Conservation (phyloP, 805 yeast genomes). For the Zygosaccharomyces bisporus region DNA sequence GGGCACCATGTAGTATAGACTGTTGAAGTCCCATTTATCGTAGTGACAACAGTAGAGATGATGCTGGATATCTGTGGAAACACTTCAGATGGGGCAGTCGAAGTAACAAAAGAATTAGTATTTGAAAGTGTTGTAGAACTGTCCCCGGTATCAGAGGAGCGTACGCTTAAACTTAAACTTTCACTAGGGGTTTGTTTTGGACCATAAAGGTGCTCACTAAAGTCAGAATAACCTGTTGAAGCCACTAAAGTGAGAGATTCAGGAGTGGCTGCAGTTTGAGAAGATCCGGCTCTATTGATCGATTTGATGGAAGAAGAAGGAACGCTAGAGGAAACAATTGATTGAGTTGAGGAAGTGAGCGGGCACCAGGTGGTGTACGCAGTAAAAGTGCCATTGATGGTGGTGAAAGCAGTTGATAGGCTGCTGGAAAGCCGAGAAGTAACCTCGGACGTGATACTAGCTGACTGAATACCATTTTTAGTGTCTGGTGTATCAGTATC, state of each 20-base stretch:
- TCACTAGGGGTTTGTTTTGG: too few relatives aligned
- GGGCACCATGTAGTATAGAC: slow-evolving; percentile 40
- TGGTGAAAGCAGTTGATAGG: slow-evolving; percentile 8
- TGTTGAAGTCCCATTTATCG: slow-evolving; percentile 28
- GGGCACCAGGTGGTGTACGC: slow-evolving; percentile 41
- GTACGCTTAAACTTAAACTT: slow-evolving; percentile 9
- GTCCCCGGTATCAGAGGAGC: slow-evolving; percentile 14
- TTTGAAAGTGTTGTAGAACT: too few relatives aligned
- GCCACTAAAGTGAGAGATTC: too few relatives aligned
- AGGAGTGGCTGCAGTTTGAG: too few relatives aligned
- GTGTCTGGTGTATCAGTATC: too few relatives aligned
- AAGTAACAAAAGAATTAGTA: too few relatives aligned
- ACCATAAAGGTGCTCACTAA: too few relatives aligned
- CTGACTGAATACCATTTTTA: too few relatives aligned
- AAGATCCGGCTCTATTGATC: too few relatives aligned
- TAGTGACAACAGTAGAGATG: slow-evolving; percentile 9
- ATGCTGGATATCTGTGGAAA: too few relatives aligned
- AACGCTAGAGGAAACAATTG: slow-evolving; percentile 25
- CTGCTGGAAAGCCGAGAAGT: not conserved
- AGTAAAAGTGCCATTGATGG: slow-evolving; percentile 28
- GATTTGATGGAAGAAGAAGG: not conserved
- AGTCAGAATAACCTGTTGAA: too few relatives aligned
- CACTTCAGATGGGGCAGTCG: too few relatives aligned
- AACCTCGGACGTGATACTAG: slow-evolving; percentile 11
- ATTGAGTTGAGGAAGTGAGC: slow-evolving; percentile 15